Evolutionary conservation across 371 early-diverging fungal species (phyloP).

Genomic region (Apophysomyces ossiformis): DNA sequence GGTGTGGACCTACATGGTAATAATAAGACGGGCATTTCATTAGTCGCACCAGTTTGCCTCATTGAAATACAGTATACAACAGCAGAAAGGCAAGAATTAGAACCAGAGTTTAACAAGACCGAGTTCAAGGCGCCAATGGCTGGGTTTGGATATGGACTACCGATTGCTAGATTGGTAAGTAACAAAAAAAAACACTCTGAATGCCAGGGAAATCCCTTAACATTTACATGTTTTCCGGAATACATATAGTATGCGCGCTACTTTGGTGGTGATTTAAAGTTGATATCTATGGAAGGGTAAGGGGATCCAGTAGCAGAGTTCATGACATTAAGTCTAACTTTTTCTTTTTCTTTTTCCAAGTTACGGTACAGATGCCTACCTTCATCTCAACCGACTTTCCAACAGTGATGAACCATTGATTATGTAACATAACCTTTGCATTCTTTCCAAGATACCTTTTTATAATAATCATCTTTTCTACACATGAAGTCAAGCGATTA

Average conservation of each 20-base stretch:
- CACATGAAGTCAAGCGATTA: background rate
- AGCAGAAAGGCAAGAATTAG: slow-evolving; percentile 85
- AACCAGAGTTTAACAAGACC: slow-evolving; percentile 80
- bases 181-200: background rate
- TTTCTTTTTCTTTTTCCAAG: slow-evolving; percentile 35
- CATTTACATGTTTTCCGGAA: background rate
- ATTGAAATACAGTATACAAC: slow-evolving; percentile 78
- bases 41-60: background rate
- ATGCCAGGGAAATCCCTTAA: too few species aligned
- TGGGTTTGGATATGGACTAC: slow-evolving; percentile 97
- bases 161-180: slow-evolving; percentile 79
- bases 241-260: slow-evolving; percentile 80
- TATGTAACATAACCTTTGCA: slow-evolving; percentile 24
- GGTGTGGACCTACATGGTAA: slow-evolving; percentile 95
- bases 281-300: slow-evolving; percentile 97
- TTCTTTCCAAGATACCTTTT: slow-evolving; percentile 4
- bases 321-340: too few species aligned
- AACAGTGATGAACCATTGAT: slow-evolving; percentile 91
- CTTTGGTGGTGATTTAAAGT: slow-evolving; percentile 94
- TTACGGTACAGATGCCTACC: slow-evolving; percentile 95
- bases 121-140: slow-evolving; percentile 98
- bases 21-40: slow-evolving; percentile 17
- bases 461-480: background rate
- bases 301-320: slow-evolving; percentile 5
- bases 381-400: slow-evolving; percentile 90